phyloP scores from a whole-genome alignment of 140 eudicot genomes.

The Erigeron philadelphicus region DNA sequence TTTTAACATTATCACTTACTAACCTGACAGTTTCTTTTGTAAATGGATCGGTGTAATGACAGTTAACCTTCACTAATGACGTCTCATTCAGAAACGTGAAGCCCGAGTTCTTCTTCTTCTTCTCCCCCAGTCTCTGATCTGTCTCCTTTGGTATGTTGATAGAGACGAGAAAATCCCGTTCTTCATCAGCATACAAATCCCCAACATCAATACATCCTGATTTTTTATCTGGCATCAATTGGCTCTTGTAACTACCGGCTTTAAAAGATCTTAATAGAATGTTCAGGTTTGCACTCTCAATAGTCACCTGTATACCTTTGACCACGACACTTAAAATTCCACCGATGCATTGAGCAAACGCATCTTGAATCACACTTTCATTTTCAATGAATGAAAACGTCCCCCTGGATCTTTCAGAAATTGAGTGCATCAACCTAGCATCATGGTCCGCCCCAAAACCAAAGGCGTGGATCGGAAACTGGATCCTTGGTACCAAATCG shows the following conservation, averaged over 20 bases:
- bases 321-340: slow-evolving; percentile 89
- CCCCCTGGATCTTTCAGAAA: slow-evolving; percentile 82
- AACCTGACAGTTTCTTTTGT: slow-evolving; percentile 47
- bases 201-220: slow-evolving; percentile 60
- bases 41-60: slow-evolving; percentile 56
- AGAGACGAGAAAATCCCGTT: slow-evolving; percentile 67
- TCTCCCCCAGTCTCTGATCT: too few relatives aligned
- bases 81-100: slow-evolving; percentile 30
- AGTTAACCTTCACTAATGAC: slow-evolving; percentile 48
- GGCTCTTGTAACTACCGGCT: slow-evolving; percentile 64
- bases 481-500: slow-evolving; percentile 40
- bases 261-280: slow-evolving; percentile 41
- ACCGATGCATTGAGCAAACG: slow-evolving; percentile 89
- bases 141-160: slow-evolving; percentile 45
- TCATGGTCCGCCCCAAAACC: slow-evolving; percentile 85
- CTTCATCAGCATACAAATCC: slow-evolving; percentile 89
- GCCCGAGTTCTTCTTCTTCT: slow-evolving; percentile 8
- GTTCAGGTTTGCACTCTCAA: slow-evolving; percentile 44
- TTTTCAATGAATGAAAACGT: slow-evolving; percentile 89
- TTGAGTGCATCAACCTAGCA: slow-evolving; percentile 74
- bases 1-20: slow-evolving; percentile 42
- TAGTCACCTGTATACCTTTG: slow-evolving; percentile 49
- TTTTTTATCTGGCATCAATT: slow-evolving; percentile 37
- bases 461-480: slow-evolving; percentile 70
- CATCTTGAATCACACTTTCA: slow-evolving; percentile 78